Base-by-base conservation (phyloP, 345 rosid species). In the Bretschneidera sinensis region DNA sequence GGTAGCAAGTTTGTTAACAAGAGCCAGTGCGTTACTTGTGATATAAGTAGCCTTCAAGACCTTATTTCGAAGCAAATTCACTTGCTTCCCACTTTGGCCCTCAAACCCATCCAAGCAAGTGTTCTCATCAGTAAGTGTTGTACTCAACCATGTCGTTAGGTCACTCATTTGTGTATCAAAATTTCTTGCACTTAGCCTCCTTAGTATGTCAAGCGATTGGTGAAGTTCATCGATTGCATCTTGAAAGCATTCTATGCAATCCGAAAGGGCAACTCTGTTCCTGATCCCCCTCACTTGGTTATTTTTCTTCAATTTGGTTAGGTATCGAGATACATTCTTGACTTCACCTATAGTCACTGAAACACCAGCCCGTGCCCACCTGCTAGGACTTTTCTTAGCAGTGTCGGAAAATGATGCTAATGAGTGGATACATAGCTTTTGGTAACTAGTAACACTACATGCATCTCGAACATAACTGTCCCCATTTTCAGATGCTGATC, bases 301-400 rank as follows among this genome's bases (percentile, higher is more conserved):
- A 0, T 17, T 0, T 18, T 62, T 71, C 65, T 83, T 69, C 74
- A 85, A 52, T 16, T 39, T 59, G 16, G 10, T 15, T 55, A 86
- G 21, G 74, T 57, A 74, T 13, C 13, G 63, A 5, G 56, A 55
- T n/a, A 79, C 67, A 13, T 53, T 64, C 74, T 84, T 84, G 64
- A 73, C 82, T 74, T 87, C 89, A 0, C 72, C 51, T 34, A 87
- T 57, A 0, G 92, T 78, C 14, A 94, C 96, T 2, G 97, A 84
- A 17, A 90, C 95, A 20, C 90, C 95, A 0, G 86, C 97, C 23
- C 96, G 74, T 0, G 99, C 90, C 97, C 97, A 94, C 68, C 17
- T 80, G 78, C 81, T 79, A 0, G 90, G 89, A 65, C 85, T 89
- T 35, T 55, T 78, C 69, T 70, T 78, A 15, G 97, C 97, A 0